A percentile compares a stretch with the other conserved stretches of the same genome.
phyloP scores from a whole-genome alignment of 2,329 filamentous ascomycete species.

The Cryphonectria japonica region DNA sequence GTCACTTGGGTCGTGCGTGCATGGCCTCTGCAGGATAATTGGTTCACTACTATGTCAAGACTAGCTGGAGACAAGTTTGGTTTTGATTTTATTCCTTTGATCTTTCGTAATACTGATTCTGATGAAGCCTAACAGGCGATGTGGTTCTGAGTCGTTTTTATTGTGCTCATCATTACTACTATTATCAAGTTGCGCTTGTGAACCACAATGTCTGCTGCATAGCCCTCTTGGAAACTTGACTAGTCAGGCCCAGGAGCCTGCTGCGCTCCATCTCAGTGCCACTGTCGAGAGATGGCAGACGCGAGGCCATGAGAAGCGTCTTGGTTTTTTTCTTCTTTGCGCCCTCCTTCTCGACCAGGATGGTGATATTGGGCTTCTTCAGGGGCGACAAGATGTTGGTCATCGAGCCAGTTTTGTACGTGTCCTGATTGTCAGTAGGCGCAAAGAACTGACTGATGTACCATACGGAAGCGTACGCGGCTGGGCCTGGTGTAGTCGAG shows the following conservation, averaged over 20 bases:
- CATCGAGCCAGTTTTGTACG: not conserved
- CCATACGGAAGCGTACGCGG: not conserved
- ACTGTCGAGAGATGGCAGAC: not conserved
- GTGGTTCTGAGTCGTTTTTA: not conserved
- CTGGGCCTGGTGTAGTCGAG: not conserved
- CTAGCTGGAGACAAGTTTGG: not conserved
- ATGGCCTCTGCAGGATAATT: not conserved
- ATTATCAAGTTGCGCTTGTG: not conserved
- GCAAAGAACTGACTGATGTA: not conserved
- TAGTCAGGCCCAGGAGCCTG: not conserved
- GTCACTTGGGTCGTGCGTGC: not conserved
- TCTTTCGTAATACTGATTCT: not conserved
- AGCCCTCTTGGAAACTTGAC: not conserved
- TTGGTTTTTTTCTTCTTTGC: not conserved
- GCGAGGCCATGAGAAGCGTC: not conserved
- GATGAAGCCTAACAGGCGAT: not conserved
- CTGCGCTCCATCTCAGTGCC: not conserved
- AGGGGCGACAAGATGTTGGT: not conserved
- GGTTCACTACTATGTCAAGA: not conserved
- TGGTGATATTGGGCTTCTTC: not conserved
- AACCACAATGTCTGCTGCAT: no score
- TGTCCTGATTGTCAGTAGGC: not conserved
- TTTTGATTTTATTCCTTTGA: no score
- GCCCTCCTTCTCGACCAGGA: not conserved
- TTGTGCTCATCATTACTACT: not conserved